A percentile compares a stretch with the other conserved stretches of the same genome.
These are phyloP conservation scores for Aspergillus biplanus DNA, from an alignment of 495 filamentous ascomycete genomes.

Conservation along the genomic window DNA sequence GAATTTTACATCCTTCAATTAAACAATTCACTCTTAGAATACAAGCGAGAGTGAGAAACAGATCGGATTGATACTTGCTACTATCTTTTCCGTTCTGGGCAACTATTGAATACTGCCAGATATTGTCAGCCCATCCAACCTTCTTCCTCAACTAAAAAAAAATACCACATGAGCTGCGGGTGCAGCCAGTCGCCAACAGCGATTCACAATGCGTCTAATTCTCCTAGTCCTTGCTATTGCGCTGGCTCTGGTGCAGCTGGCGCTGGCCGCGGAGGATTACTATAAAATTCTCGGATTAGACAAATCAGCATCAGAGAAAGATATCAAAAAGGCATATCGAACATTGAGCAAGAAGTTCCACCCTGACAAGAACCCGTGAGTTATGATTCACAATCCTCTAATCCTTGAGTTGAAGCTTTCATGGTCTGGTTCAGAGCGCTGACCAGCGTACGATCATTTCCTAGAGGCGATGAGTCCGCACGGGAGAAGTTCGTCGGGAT, in stretches of 20 bases:
- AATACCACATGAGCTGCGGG: not conserved
- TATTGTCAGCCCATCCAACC: not conserved
- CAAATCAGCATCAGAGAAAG: slow-evolving; percentile 79
- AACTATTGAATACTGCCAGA: not conserved
- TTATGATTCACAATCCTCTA: slow-evolving; percentile 19
- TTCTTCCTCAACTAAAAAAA: not conserved
- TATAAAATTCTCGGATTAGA: slow-evolving; percentile 90
- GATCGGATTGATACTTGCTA: not conserved
- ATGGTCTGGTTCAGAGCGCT: no score
- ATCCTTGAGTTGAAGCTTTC: not conserved
- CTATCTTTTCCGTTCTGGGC: not conserved
- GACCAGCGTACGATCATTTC: not conserved
- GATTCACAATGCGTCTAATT: slow-evolving; percentile 29
- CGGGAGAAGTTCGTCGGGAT: slow-evolving; percentile 94
- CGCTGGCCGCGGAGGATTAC: slow-evolving; percentile 76
- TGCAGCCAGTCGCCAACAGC: not conserved
- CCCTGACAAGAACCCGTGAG: slow-evolving; percentile 97
- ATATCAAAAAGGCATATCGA: slow-evolving; percentile 96
- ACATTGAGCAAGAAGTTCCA: slow-evolving; percentile 94
- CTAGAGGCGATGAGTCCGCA: slow-evolving; percentile 70
- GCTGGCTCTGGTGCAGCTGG: slow-evolving; percentile 53
- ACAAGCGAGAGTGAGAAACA: not conserved
- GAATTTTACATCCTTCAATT: not conserved
- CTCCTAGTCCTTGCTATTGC: slow-evolving; percentile 25
- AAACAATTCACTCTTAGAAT: not conserved